phyloP scores from a whole-genome alignment of 2,329 filamentous ascomycete species.

The Trichophyton simii region DNA sequence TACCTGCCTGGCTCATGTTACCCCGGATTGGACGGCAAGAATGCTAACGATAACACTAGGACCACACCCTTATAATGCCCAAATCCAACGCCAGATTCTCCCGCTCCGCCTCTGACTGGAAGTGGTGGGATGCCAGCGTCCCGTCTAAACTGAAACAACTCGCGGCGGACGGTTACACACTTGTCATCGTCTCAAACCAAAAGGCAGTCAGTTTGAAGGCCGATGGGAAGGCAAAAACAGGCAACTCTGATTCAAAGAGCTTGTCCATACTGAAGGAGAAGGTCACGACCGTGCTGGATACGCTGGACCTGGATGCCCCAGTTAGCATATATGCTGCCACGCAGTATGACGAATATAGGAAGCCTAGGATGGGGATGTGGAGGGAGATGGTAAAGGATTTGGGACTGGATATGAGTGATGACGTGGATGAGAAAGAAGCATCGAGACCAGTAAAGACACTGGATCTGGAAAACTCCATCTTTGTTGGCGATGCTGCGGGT shows the following conservation, averaged over 20 bases:
- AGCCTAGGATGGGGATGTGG: slow-evolving; percentile 88
- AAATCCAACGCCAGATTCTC: slow-evolving; percentile 70
- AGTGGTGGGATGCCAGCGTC: slow-evolving; percentile 74
- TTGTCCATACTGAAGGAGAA: slow-evolving; percentile 75
- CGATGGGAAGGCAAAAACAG: slow-evolving; percentile 58
- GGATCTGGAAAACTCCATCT: slow-evolving; percentile 62
- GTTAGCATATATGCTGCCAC: slow-evolving; percentile 78
- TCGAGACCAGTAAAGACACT: slow-evolving; percentile 26
- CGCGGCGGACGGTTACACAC: slow-evolving; percentile 58
- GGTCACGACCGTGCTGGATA: slow-evolving; percentile 53
- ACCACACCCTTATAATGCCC: slow-evolving; percentile 75
- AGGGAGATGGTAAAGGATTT: slow-evolving; percentile 51
- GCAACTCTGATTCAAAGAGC: slow-evolving; percentile 55
- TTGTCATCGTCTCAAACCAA: slow-evolving; percentile 83
- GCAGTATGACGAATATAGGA: slow-evolving; percentile 66
- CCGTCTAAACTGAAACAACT: slow-evolving; percentile 55
- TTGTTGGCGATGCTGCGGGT: slow-evolving; percentile 74
- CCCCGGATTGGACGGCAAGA: background rate
- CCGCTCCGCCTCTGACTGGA: slow-evolving; percentile 66
- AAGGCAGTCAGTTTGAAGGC: slow-evolving; percentile 64
- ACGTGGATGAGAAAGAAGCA: background rate
- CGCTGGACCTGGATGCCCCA: slow-evolving; percentile 55
- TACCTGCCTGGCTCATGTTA: no score
- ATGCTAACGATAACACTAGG: slow-evolving; percentile 35
- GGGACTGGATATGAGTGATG: slow-evolving; percentile 37